phyloP scores from a whole-genome alignment of 192 early-diverging fungal species.

The Umbelopsis vinacea region DNA sequence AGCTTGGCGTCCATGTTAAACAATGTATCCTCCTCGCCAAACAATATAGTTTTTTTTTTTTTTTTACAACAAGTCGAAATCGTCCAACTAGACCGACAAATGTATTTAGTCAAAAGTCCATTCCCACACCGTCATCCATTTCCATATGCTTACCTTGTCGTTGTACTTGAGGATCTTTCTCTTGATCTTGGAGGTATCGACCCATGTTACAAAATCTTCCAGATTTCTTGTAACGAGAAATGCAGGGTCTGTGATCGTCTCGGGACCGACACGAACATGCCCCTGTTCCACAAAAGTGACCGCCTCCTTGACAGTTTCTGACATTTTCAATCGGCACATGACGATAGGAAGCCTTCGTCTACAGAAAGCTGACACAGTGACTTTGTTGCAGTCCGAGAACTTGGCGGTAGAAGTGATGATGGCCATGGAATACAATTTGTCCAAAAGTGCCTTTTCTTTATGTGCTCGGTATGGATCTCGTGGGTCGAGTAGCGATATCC shows the following conservation, averaged over 20 bases:
- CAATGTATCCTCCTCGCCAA: not conserved
- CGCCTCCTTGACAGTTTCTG: slow-evolving; percentile 90
- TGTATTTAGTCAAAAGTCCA: not conserved
- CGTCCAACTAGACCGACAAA: slow-evolving; percentile 65
- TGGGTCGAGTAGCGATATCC: slow-evolving; percentile 83
- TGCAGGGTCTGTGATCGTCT: slow-evolving; percentile 89
- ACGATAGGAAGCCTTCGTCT: slow-evolving; percentile 86
- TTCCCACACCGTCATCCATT: not conserved
- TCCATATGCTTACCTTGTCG: slow-evolving; percentile 63
- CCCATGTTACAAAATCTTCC: slow-evolving; percentile 98
- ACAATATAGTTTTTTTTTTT: too few relatives aligned
- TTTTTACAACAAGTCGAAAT: slow-evolving; percentile 82
- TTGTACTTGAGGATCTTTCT: slow-evolving; percentile 95
- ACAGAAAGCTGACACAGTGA: slow-evolving; percentile 89
- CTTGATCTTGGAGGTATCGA: slow-evolving; percentile 97
- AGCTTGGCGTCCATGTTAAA: too few relatives aligned
- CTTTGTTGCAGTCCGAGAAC: slow-evolving; percentile 77
- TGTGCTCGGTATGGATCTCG: slow-evolving; percentile 78
- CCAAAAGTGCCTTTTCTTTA: slow-evolving; percentile 78
- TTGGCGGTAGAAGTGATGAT: slow-evolving; percentile 77
- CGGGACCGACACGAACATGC: slow-evolving; percentile 91
- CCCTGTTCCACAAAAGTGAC: slow-evolving; percentile 93
- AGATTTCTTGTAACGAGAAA: slow-evolving; percentile 85
- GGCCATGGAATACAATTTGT: slow-evolving; percentile 88
- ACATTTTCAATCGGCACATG: slow-evolving; percentile 95